Percentiles rank a stretch among this genome's conserved stretches.
phyloP scores from a whole-genome alignment of 306 rosid genomes.

The Citrullus mucosospermus region DNA sequence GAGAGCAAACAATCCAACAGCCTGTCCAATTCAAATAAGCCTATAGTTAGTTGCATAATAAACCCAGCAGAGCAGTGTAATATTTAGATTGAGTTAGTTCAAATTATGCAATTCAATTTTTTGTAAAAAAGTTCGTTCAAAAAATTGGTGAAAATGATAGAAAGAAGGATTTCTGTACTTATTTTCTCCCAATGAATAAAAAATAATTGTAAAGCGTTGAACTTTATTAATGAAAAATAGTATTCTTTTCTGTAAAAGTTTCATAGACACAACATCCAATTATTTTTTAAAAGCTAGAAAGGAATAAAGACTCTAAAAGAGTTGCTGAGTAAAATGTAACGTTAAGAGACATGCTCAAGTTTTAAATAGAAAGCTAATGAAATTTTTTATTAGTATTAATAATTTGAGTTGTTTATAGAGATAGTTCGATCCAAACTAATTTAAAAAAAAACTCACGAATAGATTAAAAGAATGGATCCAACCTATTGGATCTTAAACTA shows the following conservation, averaged over 20 bases:
- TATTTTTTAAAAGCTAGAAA: too few species aligned
- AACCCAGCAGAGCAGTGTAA: not conserved
- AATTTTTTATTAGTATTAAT: too few species aligned
- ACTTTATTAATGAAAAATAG: not conserved
- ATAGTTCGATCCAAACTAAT: too few species aligned
- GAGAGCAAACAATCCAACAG: not conserved
- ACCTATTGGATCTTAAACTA: not conserved
- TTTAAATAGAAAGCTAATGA: too few species aligned
- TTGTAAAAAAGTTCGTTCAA: not conserved
- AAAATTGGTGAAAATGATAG: not conserved
- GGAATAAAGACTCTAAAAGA: too few species aligned
- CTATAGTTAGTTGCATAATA: not conserved
- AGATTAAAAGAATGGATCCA: not conserved
- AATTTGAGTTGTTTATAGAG: too few species aligned
- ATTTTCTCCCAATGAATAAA: not conserved
- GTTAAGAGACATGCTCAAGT: too few species aligned
- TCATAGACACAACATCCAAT: not conserved
- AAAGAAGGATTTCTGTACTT: not conserved
- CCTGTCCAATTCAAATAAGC: not conserved
- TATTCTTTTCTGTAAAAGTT: not conserved
- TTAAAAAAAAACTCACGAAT: too few species aligned
- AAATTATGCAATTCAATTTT: not conserved
- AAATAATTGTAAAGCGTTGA: not conserved
- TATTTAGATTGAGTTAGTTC: not conserved
- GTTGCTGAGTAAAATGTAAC: too few species aligned